These are phyloP conservation scores for Boletellus emodensis DNA, from an alignment of 768 basidiomycete genomes.

Conservation along the genomic window DNA sequence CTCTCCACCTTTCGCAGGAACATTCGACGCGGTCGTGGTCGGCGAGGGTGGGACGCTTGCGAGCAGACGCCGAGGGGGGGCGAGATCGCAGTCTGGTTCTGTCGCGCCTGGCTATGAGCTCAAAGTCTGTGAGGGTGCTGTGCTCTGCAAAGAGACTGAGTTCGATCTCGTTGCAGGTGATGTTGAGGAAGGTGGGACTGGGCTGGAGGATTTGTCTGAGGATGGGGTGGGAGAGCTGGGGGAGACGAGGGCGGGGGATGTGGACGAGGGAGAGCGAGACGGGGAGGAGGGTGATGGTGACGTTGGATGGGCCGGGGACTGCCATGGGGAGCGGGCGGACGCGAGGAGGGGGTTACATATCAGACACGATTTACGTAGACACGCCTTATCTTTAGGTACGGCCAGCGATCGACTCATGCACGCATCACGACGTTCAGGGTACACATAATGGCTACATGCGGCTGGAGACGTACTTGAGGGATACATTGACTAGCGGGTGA, in stretches of 20 bases:
- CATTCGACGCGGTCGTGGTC: conserved; percentile 57
- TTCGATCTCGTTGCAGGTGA: conserved; percentile 77
- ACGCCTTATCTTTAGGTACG: conserved; percentile 10
- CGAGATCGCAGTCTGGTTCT: conserved; percentile 42
- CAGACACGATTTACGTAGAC: conserved; percentile 1
- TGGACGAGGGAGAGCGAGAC: conserved; percentile 70
- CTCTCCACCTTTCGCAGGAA: conserved; percentile 72
- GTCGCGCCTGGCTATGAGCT: conserved; percentile 56
- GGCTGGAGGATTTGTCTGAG: conserved; percentile 68
- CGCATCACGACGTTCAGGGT: conserved; percentile 6
- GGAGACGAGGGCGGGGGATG: conserved; percentile 66
- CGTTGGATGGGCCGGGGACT: conserved; percentile 26
- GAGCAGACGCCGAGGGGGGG: conserved; percentile 35
- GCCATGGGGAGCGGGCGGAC: conserved; percentile 22
- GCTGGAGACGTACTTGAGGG: neutral
- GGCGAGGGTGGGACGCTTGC: conserved; percentile 19
- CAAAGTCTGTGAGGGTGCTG: conserved; percentile 53
- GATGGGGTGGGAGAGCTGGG: conserved; percentile 54
- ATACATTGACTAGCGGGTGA: conserved; percentile 2
- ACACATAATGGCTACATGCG: conserved; percentile 12
- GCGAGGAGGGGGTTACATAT: conserved; percentile 10
- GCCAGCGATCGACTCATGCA: no score
- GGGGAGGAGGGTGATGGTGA: conserved; percentile 69
- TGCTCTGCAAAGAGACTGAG: conserved; percentile 71
- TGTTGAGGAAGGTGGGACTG: conserved; percentile 63